Base-by-base conservation (phyloP, 495 filamentous ascomycete species). In the Astrocystis sublimbata region DNA sequence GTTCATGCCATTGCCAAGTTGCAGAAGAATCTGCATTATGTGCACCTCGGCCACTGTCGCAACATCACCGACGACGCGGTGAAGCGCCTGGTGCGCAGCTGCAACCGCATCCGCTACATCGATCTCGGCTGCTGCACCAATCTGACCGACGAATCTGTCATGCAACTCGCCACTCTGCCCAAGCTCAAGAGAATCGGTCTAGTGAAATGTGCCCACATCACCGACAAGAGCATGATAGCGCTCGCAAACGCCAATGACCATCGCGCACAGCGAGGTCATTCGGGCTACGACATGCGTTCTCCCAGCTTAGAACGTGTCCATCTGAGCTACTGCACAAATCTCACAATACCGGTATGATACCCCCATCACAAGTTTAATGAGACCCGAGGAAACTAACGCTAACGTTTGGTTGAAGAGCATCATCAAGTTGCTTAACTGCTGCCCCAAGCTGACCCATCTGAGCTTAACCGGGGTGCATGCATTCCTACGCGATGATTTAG, bases 91-190 rank as follows among this genome's bases (percentile, higher is more conserved):
- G 92, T 96, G 38, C 87, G 88, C 61, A 76, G 76, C 41, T 99
- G 96, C 79, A 97, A 93, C 75, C 85, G 96, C 33, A 97, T 99
- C 64, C 83, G 96, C 51, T 99, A 99, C 68, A 98, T 99, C 58
- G 96, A 99, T 70, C 76, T 99, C 50, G 96, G 96, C 10, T 98
- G 96, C 78, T 99, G 96, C 74, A 82, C 81, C n/a, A 86, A 88
- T 62, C 80, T 99, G 52, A 97, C 96, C 0, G 94, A 99, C 67
- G 75, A 76, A 2, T 96, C 92, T 47, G 88, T 99, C n/a, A 86
- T 83, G 55, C 87, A 89, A 63, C 80, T 99, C 24, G 93, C 96
- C 2, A 85, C 80, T 9, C 81, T 99, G 26, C 96, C 96, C 9
- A 99, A 98, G 74, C 78, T 99, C 24, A 89, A 94, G 72, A 82